A percentile compares a stretch with the other conserved stretches of the same genome.
Evolutionary conservation across 2,329 filamentous ascomycete species (phyloP).

Genomic region (Aspergillus awamori): DNA sequence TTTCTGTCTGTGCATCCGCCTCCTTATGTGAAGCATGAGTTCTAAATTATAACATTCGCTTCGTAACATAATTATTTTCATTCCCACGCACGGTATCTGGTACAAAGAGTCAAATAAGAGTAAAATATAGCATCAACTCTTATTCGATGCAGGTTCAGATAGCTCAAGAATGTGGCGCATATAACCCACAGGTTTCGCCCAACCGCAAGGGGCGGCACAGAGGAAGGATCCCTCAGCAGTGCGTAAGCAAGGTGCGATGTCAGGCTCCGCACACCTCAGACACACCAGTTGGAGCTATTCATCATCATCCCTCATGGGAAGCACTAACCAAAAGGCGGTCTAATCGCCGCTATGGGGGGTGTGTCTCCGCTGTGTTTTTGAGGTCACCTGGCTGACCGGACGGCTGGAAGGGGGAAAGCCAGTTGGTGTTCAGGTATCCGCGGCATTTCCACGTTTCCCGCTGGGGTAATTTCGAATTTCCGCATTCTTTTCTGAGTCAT

Average conservation of each 20-base stretch:
- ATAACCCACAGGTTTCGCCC: neutral
- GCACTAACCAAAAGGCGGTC: neutral
- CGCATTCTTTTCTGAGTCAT: neutral
- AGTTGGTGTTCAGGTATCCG: too few species aligned
- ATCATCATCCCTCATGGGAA: neutral
- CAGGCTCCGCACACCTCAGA: neutral
- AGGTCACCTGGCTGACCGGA: conserved; percentile 2
- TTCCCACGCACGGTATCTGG: neutral
- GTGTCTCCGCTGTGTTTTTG: neutral
- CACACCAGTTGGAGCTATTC: neutral
- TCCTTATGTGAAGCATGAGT: neutral
- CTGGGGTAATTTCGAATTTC: neutral
- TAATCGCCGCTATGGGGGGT: neutral
- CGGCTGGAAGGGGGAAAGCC: neutral
- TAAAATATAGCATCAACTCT: too few species aligned
- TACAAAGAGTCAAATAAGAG: neutral
- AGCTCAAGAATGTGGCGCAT: neutral
- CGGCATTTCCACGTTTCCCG: too few species aligned
- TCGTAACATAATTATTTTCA: neutral
- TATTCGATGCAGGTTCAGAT: neutral
- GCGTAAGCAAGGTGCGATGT: neutral
- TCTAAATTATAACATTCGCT: neutral
- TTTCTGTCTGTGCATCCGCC: neutral
- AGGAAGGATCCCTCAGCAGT: neutral
- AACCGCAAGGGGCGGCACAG: neutral